Evolutionary conservation across 108 stramenopile species (phyloP).

Genomic region (Pseudonitzschia pungens): DNA sequence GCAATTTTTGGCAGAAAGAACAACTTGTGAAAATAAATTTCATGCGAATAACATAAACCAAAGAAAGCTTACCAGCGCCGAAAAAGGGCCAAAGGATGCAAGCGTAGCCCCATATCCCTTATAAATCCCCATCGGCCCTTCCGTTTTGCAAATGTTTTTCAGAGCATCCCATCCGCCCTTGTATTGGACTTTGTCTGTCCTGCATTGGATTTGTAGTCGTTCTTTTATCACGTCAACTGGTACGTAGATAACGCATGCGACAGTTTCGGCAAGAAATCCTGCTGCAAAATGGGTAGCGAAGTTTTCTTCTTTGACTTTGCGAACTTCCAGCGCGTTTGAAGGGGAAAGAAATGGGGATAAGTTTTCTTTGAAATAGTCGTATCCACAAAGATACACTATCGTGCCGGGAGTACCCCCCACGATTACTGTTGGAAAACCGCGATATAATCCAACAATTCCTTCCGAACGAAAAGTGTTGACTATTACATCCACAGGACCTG

Average conservation of each 20-base stretch:
- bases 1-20: neutral
- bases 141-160: slow-evolving; percentile 58
- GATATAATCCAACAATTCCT: slow-evolving; percentile 90
- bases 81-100: slow-evolving; percentile 94
- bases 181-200: slow-evolving; percentile 45
- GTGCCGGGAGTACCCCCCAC: slow-evolving; percentile 94
- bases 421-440: slow-evolving; percentile 90
- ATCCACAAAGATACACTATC: slow-evolving; percentile 89
- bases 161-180: slow-evolving; percentile 82
- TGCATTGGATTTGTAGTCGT: slow-evolving; percentile 90
- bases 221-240: slow-evolving; percentile 99
- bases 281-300: slow-evolving; percentile 68
- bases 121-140: slow-evolving; percentile 92
- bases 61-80: slow-evolving; percentile 53
- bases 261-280: slow-evolving; percentile 85
- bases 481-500: slow-evolving; percentile 71
- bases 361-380: slow-evolving; percentile 80
- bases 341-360: slow-evolving; percentile 23
- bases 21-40: neutral
- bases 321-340: neutral
- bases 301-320: slow-evolving; percentile 23
- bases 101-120: slow-evolving; percentile 93
- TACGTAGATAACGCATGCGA: slow-evolving; percentile 94
- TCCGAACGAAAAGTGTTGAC: slow-evolving; percentile 62
- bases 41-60: neutral